phyloP scores from a whole-genome alignment of 129 eudicot species.

The Flaveria ramosissima region DNA sequence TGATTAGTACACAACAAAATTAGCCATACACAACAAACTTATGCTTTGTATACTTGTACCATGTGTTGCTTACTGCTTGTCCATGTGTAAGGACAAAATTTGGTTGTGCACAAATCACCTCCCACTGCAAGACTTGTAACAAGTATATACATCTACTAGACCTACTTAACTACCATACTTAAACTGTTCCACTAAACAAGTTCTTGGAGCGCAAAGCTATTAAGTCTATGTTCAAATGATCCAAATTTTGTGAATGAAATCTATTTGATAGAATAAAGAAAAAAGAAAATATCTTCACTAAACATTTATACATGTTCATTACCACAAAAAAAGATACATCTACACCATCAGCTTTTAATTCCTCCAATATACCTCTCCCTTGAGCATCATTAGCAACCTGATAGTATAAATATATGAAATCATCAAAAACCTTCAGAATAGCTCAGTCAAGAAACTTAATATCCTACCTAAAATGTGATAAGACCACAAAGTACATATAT shows the following conservation, averaged over 20 bases:
- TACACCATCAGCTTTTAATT: slow-evolving; percentile 84
- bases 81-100: neutral
- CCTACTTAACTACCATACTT: neutral
- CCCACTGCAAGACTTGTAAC: neutral
- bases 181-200: neutral
- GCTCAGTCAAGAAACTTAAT: slow-evolving; percentile 9
- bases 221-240: slow-evolving; percentile 3
- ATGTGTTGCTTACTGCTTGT: slow-evolving; percentile 1
- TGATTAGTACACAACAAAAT: neutral
- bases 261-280: neutral
- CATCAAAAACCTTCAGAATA: slow-evolving; percentile 14
- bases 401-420: slow-evolving; percentile 22
- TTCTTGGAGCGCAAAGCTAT: slow-evolving; percentile 3
- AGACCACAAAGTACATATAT: neutral
- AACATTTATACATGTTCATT: slow-evolving; percentile 10
- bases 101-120: neutral
- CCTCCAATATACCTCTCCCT: slow-evolving; percentile 91
- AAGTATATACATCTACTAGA: neutral
- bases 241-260: neutral
- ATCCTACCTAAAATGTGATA: neutral
- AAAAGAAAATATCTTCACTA: slow-evolving; percentile 12
- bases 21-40: neutral
- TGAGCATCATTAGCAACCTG: slow-evolving; percentile 94
- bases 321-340: slow-evolving; percentile 81
- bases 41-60: neutral